Base-by-base conservation (phyloP, 2,329 filamentous ascomycete species). In the Botrytis cinerea region DNA sequence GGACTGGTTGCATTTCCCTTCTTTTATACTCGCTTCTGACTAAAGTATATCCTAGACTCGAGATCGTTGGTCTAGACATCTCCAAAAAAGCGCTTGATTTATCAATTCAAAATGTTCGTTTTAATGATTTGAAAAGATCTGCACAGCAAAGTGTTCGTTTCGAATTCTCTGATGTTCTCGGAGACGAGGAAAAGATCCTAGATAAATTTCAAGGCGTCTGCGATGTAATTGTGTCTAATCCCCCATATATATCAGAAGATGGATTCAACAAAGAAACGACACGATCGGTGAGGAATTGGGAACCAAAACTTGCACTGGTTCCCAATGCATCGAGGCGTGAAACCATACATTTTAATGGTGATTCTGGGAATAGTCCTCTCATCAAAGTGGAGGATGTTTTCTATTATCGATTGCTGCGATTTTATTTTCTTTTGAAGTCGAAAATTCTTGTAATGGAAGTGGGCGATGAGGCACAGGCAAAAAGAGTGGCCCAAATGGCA, bases 1-100 rank as follows among this genome's bases (percentile, higher is more conserved):
- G 96, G 16, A 93, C 93, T 8, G 96, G 96, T 7, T 98, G 95
- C 83, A 97, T 98, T 75, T 88, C 94, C 0, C 87, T 98, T 14
- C 87, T 93, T 4, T 85, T 97, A 10, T 89, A 92, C 75, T 85
- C 90, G 51, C 85, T 91, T 16, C 86, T 94, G 73, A 80, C 78
- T 32, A 16, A 22, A 5, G 78, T 81, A 32, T 81, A 84, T 69
- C 77, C 81, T 1, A 67, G 76, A 0, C 77, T 93, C 12, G 81
- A 84, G 6, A 94, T 93, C n/a, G 79, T 86, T 0, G 95, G 93
- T 6, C 82, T 97, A 28, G 95, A 98, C 80, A 85, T 97, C 43
- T 94, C 93, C 1, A 75, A 83, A 0, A 77, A 77, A 3, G 94
- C 95, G 0, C 81, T 97, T 7, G 75, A 78, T 0, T 86, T 98